These are phyloP conservation scores for Omphalea diandra DNA, from an alignment of 441 rosid genomes.

Conservation along the genomic window DNA sequence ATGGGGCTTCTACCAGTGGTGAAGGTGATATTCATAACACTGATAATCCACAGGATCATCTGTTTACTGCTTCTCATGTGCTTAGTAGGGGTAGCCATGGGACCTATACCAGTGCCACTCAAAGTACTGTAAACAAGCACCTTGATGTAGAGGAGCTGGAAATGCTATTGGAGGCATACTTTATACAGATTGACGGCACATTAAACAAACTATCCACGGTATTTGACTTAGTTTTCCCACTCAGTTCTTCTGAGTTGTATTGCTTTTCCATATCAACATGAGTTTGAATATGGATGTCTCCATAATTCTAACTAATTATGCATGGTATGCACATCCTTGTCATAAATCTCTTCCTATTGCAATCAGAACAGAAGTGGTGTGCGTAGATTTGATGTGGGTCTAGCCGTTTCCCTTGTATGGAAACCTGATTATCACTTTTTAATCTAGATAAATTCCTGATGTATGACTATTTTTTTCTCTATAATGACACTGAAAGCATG, in stretches of 20 bases:
- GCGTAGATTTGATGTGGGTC: background rate
- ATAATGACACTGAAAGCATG: background rate
- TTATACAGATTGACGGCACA: conserved; percentile 84
- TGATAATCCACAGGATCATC: conserved; percentile 43
- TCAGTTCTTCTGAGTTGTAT: background rate
- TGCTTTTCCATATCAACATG: background rate
- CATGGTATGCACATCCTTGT: background rate
- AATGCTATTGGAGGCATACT: conserved; percentile 91
- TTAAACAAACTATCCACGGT: conserved; percentile 83
- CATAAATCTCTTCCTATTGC: background rate
- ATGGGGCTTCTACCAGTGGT: conserved; percentile 33
- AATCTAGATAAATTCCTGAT: background rate
- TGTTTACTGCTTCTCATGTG: conserved; percentile 38
- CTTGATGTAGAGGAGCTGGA: conserved; percentile 82
- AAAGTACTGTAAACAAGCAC: conserved; percentile 55
- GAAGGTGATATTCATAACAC: conserved; percentile 40
- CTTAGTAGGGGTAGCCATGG: conserved; percentile 56
- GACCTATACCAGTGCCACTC: conserved; percentile 53
- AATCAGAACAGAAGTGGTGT: background rate
- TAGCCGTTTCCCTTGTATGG: background rate
- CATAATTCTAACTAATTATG: too few relatives aligned
- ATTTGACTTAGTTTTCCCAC: conserved; percentile 19
- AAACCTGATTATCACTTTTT: background rate
- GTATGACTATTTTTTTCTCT: background rate
- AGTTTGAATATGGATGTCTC: background rate